Percentiles rank a stretch among this genome's conserved stretches.
phyloP scores from a whole-genome alignment of 768 basidiomycete species.

The Mycena epipterygia region DNA sequence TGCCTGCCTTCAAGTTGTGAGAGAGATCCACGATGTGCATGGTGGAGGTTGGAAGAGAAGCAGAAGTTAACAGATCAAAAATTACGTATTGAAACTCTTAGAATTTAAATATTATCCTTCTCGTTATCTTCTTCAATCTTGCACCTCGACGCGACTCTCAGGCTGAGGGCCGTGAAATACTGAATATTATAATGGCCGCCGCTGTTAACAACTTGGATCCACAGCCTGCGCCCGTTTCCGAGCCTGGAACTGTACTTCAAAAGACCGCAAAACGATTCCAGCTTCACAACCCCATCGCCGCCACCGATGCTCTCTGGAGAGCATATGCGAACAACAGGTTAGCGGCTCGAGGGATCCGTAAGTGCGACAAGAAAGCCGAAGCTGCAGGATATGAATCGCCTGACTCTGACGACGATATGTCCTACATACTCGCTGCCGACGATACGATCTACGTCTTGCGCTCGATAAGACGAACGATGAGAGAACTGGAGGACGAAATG shows the following conservation, averaged over 20 bases:
- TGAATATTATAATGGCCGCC: too few relatives aligned
- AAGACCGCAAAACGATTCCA: conserved; percentile 16
- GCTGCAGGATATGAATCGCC: conserved; percentile 16
- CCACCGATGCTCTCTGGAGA: conserved; percentile 14
- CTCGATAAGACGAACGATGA: conserved; percentile 6
- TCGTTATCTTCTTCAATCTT: neutral
- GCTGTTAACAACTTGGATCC: neutral
- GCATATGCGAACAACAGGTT: conserved; percentile 7
- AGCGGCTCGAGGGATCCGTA: neutral
- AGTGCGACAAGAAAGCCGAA: conserved; percentile 6
- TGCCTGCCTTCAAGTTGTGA: conserved; percentile 59
- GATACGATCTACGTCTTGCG: conserved; percentile 11
- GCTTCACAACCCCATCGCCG: conserved; percentile 17
- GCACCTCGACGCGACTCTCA: too few relatives aligned
- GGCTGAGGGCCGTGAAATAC: too few relatives aligned
- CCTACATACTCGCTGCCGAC: neutral
- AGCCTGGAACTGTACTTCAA: conserved; percentile 4
- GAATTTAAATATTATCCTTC: neutral
- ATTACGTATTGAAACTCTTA: too few relatives aligned
- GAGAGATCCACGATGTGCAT: conserved; percentile 64
- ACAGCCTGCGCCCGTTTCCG: neutral
- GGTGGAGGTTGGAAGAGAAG: neutral
- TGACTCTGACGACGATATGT: conserved; percentile 12
- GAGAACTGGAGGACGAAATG: conserved; percentile 9
- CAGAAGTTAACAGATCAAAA: neutral